phyloP scores from a whole-genome alignment of 2,329 filamentous ascomycete genomes.

The Fusarium liriodendri region DNA sequence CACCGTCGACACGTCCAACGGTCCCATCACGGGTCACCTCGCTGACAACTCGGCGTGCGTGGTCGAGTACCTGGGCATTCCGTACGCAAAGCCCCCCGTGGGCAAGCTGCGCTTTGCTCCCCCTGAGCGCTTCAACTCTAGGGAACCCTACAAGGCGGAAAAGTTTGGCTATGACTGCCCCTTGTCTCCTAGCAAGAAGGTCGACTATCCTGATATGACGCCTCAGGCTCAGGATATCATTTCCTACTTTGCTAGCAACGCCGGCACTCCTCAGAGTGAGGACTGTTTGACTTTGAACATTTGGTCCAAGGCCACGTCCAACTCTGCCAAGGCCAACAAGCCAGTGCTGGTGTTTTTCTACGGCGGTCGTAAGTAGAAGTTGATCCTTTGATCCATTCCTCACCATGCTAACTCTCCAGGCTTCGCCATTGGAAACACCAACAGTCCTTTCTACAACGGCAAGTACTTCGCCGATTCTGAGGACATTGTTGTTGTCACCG shows the following conservation, averaged over 20 bases:
- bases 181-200: constrained; percentile 23
- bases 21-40: constrained; percentile 48
- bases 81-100: constrained; percentile 53
- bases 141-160: constrained; percentile 13
- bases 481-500: constrained; percentile 58
- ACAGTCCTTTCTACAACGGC: constrained; percentile 55
- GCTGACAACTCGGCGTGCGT: constrained; percentile 46
- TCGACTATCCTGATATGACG: constrained; percentile 34
- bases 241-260: constrained; percentile 32
- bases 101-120: constrained; percentile 51
- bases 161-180: constrained; percentile 37
- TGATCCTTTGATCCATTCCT: fast-evolving
- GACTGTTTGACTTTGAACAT: constrained; percentile 39
- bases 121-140: constrained; percentile 44
- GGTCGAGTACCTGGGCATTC: constrained; percentile 54
- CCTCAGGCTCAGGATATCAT: constrained; percentile 35
- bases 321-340: constrained; percentile 25
- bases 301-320: constrained; percentile 35
- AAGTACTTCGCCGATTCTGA: constrained; percentile 55
- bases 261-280: constrained; percentile 32
- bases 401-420: constrained; percentile 25
- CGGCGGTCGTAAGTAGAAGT: constrained; percentile 27
- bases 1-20: constrained; percentile 48
- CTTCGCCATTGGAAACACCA: constrained; percentile 52
- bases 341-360: constrained; percentile 39